Evolutionary conservation across 192 early-diverging fungal species (phyloP), one percentile per base, ranked within the genome.

Genomic region (Kickxella alabastrina): DNA sequence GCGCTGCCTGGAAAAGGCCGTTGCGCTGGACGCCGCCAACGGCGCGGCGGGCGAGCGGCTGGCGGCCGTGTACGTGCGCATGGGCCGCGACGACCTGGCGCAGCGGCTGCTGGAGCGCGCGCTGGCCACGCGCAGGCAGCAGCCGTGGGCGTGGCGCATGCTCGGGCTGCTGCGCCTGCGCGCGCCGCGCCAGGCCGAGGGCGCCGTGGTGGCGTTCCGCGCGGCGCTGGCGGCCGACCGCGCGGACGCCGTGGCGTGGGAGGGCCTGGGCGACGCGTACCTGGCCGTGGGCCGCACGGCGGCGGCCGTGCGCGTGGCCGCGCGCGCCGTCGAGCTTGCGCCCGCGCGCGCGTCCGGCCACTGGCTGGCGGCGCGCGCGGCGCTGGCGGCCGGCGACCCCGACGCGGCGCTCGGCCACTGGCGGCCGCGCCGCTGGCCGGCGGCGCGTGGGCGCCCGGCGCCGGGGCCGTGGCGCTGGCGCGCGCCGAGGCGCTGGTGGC

Each of bases 1-100:
- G 29, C 87, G 87, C 51, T 98, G 92, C 62, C 92, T 87, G 62
- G 68, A 80, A 45, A 87, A 90, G 54, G 89, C 91, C 2, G 76
- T 90, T n/a, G 58, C 78, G 0, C 62, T 92, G 41, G 84, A 92
- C 54, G 65, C 78, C 3, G 54, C 65, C 24, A 83, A 92, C 66
- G 68, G 77, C 22, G 81, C 84, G 10, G 87, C 91, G 4, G 89
- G 80, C 1, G 51, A 78, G 10, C 59, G 64, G 22, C 68, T 98
- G 23, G 80, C 79, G 27, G 74, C 82, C 28, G 80, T 90, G 21
- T 85, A 85, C 27, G 38, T 85, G 34, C 60, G 51, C 0, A 75
- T 77, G 6, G 70, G 70, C 3, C 51, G 28, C 50, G 64, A 71
- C 45, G 75, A 77, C 31, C 14, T 65, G 59, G 60, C 58, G 32